A percentile compares a stretch with the other conserved stretches of the same genome.
Conservation (phyloP, 345 rosid species). For the Aegle marmelos region DNA sequence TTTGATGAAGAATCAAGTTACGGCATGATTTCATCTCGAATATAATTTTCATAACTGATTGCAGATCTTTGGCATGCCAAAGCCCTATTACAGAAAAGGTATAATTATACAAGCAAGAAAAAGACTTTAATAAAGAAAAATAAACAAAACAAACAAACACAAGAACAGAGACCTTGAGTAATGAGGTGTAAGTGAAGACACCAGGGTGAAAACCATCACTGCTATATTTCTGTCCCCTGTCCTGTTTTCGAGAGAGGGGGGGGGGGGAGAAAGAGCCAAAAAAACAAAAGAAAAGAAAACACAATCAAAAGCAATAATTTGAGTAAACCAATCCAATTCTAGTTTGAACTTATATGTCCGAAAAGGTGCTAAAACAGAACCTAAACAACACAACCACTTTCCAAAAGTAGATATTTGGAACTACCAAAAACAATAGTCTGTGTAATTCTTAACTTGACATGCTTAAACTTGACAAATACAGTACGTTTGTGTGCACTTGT, state of each 20-base stretch:
- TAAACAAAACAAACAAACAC: background rate
- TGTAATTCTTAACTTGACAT: background rate
- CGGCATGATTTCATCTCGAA: conserved; percentile 53
- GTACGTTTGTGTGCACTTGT: background rate
- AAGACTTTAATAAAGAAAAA: background rate
- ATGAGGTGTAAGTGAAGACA: conserved; percentile 58
- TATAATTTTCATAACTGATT: conserved; percentile 43
- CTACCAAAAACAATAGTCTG: background rate
- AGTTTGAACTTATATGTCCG: conserved; percentile 56
- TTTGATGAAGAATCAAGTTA: conserved; percentile 51
- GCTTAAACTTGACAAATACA: background rate
- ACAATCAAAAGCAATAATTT: conserved; percentile 8
- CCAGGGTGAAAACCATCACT: conserved; percentile 45
- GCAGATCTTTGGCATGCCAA: conserved; percentile 49
- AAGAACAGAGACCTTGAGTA: conserved; percentile 47
- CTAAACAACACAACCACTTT: background rate
- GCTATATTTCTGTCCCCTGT: conserved; percentile 34
- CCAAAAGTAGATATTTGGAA: background rate
- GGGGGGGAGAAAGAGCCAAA: no score
- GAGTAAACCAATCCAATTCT: conserved; percentile 19
- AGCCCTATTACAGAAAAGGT: conserved; percentile 40
- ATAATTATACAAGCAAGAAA: background rate
- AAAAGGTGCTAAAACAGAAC: conserved; percentile 20
- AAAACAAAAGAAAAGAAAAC: no score
- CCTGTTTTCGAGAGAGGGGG: conserved; percentile 36